Evolutionary conservation across 2,329 filamentous ascomycete species (phyloP), one percentile per base, ranked within the genome.

Genomic region (Fusarium proliferatum): DNA sequence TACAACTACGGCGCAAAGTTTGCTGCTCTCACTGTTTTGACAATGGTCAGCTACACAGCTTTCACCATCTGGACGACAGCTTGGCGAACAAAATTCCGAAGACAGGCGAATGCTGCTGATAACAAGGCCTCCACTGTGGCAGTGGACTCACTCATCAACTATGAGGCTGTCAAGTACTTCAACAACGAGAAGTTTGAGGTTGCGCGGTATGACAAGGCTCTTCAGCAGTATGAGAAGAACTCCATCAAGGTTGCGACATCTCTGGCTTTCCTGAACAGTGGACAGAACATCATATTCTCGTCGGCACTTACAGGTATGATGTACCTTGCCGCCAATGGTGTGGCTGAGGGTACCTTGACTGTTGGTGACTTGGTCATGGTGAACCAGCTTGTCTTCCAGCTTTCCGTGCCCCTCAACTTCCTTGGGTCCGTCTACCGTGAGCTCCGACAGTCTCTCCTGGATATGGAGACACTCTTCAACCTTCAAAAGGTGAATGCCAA

Each of bases 161-260:
- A 98, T 79, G 96, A 99, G 83, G 96, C 97, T 19, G 96, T 99
- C 80, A 99, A 99, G 84, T 97, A 98, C 85, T 99, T 98, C 85
- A 99, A 99, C 86, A 99, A 99, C 79, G 97, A 99, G 80, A 94
- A 93, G 74, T 98, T 95, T 75, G 96, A 99, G 84, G 94, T 97
- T 48, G 88, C 89, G 38, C 90, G 96, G 46, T 99, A 99, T 81
- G 95, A 98, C 82, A 90, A 92, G 77, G 95, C 96, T 0, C 86
- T 99, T 30, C 88, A 91, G 73, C 89, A 92, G 67, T 99, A 99
- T 81, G 94, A 99, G 81, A 93, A 93, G 81, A 95, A 95, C 65
- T 97, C 95, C 21, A 98, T 99, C 86, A 98, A 98, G 81, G 94
- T 99, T 39, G 94, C 94, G 15, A 99, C 96, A 0, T 98, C 96